Base-by-base conservation (phyloP, 2,329 filamentous ascomycete species). In the Phoma sp. region DNA sequence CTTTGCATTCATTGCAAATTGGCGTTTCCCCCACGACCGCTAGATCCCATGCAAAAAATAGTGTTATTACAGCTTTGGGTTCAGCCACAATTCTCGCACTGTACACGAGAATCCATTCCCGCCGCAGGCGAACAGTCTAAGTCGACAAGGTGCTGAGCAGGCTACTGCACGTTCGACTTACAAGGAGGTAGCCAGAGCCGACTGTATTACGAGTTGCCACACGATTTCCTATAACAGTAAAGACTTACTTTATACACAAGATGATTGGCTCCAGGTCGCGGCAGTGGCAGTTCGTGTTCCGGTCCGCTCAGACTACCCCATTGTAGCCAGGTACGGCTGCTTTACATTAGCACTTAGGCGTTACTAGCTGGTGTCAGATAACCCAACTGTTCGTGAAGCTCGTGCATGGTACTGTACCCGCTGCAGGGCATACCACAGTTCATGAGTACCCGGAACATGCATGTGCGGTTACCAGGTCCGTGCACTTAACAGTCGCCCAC, bases 351-450 rank as follows among this genome's bases (percentile, higher is more conserved):
- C 18, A 34, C 21, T n/a, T 30, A 32, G 34, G 40, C 34, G 51
- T 46, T 39, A 46, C 26, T 21, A 49, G 34, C 29, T 49, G 40
- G 40, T 23, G 25, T 45, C 34, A 46, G 39, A 39, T 28, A 45
- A 15, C 33, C 38, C 40, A 49, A 23, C 21, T 29, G 39, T 46
- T 46, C 40, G 12, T 25, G 18, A 40, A 25, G 28, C 36, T 42
- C 39, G 39, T 21, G 28, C 34, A 39, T 12, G 21, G 15, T 18
- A 20, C 23, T 42, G 45, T 28, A 10, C 23, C 11, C 18, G 11
- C 39, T 43, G 38, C 29, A 47, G 18, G 42, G 49, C 49, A 32
- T 53, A 45, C 45, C 45, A 40, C 25, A 18, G n/a, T 33, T 32
- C 17, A 46, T 29, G 34, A 40, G 40, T 39, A n/a, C 46, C 25